phyloP scores from a whole-genome alignment of 2,329 filamentous ascomycete species.

The Pseudogymnoascus sp. region DNA sequence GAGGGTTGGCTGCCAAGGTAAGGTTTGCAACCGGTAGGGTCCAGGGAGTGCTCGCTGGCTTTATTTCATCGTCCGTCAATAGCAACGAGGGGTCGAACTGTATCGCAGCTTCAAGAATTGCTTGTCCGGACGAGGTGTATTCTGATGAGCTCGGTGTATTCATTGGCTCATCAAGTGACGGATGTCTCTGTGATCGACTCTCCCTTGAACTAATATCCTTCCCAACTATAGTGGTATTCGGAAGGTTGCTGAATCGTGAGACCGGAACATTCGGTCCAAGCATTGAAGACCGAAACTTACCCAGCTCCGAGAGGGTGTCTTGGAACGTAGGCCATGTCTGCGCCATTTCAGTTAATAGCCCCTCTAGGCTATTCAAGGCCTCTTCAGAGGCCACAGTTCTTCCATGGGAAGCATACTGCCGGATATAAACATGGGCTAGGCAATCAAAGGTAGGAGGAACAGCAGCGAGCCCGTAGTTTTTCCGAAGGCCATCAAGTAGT shows the following conservation, averaged over 20 bases:
- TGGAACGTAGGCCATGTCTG: constrained; percentile 2
- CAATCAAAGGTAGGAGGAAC: constrained; percentile 6
- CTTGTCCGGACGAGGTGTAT: not conserved
- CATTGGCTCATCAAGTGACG: not conserved
- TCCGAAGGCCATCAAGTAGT: not conserved
- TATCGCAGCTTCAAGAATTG: not conserved
- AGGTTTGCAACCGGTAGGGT: not conserved
- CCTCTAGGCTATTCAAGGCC: not conserved
- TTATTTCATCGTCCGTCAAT: not conserved
- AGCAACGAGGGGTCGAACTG: not conserved
- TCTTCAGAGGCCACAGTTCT: not conserved
- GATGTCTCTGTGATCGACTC: not conserved
- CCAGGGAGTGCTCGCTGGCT: not conserved
- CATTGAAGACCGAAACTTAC: constrained; percentile 1
- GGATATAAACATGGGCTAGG: not conserved
- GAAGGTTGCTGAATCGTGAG: not conserved
- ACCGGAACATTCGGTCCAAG: not conserved
- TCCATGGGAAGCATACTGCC: constrained; percentile 1
- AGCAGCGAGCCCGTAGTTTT: not conserved
- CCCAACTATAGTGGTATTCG: not conserved
- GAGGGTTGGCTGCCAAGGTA: not conserved
- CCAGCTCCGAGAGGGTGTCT: not conserved
- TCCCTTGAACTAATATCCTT: not conserved
- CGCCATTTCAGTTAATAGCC: not conserved
- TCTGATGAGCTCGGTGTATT: not conserved